A percentile compares a stretch with the other conserved stretches of the same genome.
These are phyloP conservation scores for Brassica napus DNA, from an alignment of 345 rosid genomes.

Conservation along the genomic window DNA sequence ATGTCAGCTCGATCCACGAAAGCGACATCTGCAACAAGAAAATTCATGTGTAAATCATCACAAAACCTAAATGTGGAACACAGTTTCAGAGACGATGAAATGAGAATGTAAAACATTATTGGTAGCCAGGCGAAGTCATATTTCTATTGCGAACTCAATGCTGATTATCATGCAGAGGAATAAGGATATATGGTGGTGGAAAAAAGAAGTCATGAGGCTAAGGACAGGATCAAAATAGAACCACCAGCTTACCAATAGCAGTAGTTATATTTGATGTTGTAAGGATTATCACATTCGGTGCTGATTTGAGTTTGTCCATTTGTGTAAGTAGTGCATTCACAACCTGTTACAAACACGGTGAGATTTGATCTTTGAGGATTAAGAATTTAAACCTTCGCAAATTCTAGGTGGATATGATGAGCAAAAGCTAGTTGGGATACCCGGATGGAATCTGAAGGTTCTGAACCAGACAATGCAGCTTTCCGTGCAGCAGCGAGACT, in stretches of 20 bases:
- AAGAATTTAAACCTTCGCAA: background rate
- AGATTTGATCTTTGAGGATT: slow-evolving; percentile 8
- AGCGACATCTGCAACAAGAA: slow-evolving; percentile 74
- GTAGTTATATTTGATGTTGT: slow-evolving; percentile 97
- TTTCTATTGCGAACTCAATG: background rate
- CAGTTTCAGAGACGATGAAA: slow-evolving; percentile 6
- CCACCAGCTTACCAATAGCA: slow-evolving; percentile 78
- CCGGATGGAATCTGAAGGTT: slow-evolving; percentile 98
- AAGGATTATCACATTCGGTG: slow-evolving; percentile 84
- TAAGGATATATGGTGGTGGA: background rate
- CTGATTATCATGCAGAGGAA: background rate
- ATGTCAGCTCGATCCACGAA: slow-evolving; percentile 96
- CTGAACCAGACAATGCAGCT: slow-evolving; percentile 97
- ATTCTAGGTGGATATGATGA: background rate
- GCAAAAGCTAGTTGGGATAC: slow-evolving; percentile 41
- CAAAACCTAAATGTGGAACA: background rate
- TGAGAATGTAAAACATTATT: slow-evolving; percentile 10
- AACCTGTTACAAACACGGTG: slow-evolving; percentile 55
- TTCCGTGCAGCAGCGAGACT: slow-evolving; percentile 98
- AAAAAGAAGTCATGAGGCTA: background rate
- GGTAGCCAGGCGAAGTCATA: slow-evolving; percentile 6
- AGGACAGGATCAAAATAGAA: slow-evolving; percentile 9
- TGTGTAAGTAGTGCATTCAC: slow-evolving; percentile 97
- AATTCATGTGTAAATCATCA: background rate
- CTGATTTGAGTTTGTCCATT: slow-evolving; percentile 93